phyloP scores from a whole-genome alignment of 257 asterid species.

The Primulina tabacum region DNA sequence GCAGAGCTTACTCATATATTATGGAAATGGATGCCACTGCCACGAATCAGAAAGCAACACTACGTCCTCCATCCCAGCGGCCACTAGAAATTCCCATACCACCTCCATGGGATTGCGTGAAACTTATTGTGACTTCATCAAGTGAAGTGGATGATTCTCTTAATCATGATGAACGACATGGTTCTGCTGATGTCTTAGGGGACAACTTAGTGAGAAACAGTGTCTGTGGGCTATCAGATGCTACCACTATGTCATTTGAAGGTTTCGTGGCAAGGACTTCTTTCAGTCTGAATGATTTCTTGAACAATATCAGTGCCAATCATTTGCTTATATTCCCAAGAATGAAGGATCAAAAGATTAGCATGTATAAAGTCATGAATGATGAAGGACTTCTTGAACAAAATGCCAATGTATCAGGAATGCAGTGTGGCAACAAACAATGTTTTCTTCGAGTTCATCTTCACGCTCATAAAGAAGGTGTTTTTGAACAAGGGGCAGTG shows the following conservation, averaged over 20 bases:
- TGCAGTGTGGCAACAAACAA: slow-evolving; percentile 30
- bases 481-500: slow-evolving; percentile 84
- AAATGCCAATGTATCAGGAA: slow-evolving; percentile 27
- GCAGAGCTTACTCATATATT: slow-evolving; percentile 52
- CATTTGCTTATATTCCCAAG: slow-evolving; percentile 56
- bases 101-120: slow-evolving; percentile 69
- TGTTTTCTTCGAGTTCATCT: slow-evolving; percentile 62
- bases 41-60: slow-evolving; percentile 35
- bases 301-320: slow-evolving; percentile 29
- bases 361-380: slow-evolving; percentile 44
- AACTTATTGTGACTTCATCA: slow-evolving; percentile 24
- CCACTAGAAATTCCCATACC: slow-evolving; percentile 49
- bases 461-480: slow-evolving; percentile 65
- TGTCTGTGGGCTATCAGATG: slow-evolving; percentile 19
- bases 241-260: slow-evolving; percentile 34
- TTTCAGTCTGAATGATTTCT: slow-evolving; percentile 35
- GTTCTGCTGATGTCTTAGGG: slow-evolving; percentile 19
- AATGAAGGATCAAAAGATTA: slow-evolving; percentile 34
- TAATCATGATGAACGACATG: slow-evolving; percentile 24
- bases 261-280: slow-evolving; percentile 73
- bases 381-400: slow-evolving; percentile 38
- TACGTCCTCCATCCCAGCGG: slow-evolving; percentile 50
- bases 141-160: slow-evolving; percentile 21
- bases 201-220: slow-evolving; percentile 21
- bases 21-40: slow-evolving; percentile 54